A percentile compares a stretch with the other conserved stretches of the same genome.
phyloP scores from a whole-genome alignment of 2,329 filamentous ascomycete genomes.

The Chrysosphaeria jannelii region DNA sequence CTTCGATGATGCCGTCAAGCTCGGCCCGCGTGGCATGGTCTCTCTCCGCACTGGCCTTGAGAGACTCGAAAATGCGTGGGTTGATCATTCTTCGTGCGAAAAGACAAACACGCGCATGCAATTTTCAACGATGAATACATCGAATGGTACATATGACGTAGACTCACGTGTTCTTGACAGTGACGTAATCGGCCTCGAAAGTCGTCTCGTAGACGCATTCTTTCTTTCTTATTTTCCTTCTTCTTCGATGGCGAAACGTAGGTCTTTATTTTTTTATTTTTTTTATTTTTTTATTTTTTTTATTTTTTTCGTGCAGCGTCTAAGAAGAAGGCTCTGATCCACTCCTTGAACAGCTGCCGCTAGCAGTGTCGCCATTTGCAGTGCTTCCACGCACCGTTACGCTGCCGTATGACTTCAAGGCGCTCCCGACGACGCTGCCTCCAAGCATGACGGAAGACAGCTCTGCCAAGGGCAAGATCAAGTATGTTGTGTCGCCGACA shows the following conservation, averaged over 20 bases:
- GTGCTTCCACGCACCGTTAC: slow-evolving; percentile 70
- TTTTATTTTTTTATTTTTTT: too few species aligned
- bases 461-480: slow-evolving; percentile 15
- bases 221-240: too few species aligned
- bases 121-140: too few species aligned
- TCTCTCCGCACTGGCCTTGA: slow-evolving; percentile 74
- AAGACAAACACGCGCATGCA: too few species aligned
- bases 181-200: too few species aligned
- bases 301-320: background rate
- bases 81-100: slow-evolving; percentile 41
- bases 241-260: too few species aligned
- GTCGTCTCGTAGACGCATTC: too few species aligned
- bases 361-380: slow-evolving; percentile 86
- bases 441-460: slow-evolving; percentile 22
- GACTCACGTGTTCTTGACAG: too few species aligned
- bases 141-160: too few species aligned
- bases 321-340: slow-evolving; percentile 40
- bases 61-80: slow-evolving; percentile 56
- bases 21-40: slow-evolving; percentile 59
- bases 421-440: slow-evolving; percentile 63
- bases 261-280: slow-evolving; percentile 1
- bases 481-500: slow-evolving; percentile 49
- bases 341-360: slow-evolving; percentile 67
- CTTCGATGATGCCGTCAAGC: slow-evolving; percentile 52
- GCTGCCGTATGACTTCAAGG: slow-evolving; percentile 83